Evolutionary conservation across 108 stramenopile genomes (phyloP), one percentile per base, ranked within the genome.

Genomic region (Cyclotella kingstonii): DNA sequence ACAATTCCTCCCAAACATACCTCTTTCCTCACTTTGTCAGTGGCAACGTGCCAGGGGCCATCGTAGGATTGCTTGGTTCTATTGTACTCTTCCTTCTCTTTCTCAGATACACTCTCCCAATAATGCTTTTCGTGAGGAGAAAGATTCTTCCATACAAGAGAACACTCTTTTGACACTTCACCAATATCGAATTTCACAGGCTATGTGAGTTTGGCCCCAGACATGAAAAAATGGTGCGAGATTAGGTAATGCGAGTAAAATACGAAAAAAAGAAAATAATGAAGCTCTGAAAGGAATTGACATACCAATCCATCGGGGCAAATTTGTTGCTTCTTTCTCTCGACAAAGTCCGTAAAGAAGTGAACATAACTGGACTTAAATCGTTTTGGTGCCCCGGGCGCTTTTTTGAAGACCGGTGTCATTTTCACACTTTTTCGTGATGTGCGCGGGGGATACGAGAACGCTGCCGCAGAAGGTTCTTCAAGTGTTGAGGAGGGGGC

Each of bases 291-390:
- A 17, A 22, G 12, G 9, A 25, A 49, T 12, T 27, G 10, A 56
- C 63, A 51, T 50, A 66, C 71, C 63, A 25, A 22, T 64, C 55
- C 54, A 58, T 63, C 70, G 11, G 40, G 33, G n/a, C 36, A 58
- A 30, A 61, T 33, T 35, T 60, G 54, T 22, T 73, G 23, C 39
- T 64, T 76, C 45, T 73, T 74, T 23, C 39, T 60, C 39, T 55
- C 30, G n/a, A 52, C 19, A 41, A 58, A 66, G 31, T 70, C 31
- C 9, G 66, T 79, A 27, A 63, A 78, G 43, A 84, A 84, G 22
- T 76, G 74, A 34, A 84, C 80, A 44, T 80, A 84, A 22, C 68
- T 65, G 26, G 70, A 73, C 30, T 70, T 78, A 55, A 78, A 81
- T 5, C 81, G 46, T 34, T 78, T 81, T 8, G 81, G 81, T 26